Conservation (phyloP, 2,329 filamentous ascomycete species). For the Colletotrichum limetticola region DNA sequence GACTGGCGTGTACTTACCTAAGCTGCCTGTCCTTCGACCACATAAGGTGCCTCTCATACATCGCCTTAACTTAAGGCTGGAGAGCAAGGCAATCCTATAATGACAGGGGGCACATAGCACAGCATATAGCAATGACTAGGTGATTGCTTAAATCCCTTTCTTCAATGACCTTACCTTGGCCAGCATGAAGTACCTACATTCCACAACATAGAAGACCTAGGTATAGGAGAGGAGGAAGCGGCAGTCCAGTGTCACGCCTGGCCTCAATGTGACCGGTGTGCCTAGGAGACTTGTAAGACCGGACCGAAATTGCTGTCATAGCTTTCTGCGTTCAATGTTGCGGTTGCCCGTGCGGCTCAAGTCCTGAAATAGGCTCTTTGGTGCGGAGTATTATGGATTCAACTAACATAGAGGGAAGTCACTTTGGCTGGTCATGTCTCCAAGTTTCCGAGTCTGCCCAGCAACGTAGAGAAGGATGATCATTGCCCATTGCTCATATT, state of each 20-base stretch:
- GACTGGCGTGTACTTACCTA: conserved; percentile 1
- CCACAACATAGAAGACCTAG: neutral
- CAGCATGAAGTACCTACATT: neutral
- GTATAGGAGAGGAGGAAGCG: neutral
- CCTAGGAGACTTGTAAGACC: neutral
- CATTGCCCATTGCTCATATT: too few relatives aligned
- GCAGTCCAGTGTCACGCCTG: neutral
- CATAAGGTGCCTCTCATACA: neutral
- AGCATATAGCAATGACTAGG: too few relatives aligned
- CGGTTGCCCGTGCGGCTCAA: neutral
- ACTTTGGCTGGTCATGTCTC: too few relatives aligned
- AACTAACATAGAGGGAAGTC: too few relatives aligned
- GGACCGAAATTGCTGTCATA: neutral
- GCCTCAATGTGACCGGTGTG: neutral
- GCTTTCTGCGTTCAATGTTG: neutral
- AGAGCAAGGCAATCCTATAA: too few relatives aligned
- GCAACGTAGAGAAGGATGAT: too few relatives aligned
- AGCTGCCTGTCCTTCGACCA: neutral
- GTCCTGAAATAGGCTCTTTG: neutral
- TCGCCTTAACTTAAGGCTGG: too few relatives aligned
- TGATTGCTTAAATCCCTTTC: too few relatives aligned
- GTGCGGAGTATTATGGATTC: neutral
- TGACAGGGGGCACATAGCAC: too few relatives aligned
- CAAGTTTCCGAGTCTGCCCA: too few relatives aligned
- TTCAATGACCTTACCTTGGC: neutral